A percentile compares a stretch with the other conserved stretches of the same genome.
Conservation (phyloP, 495 filamentous ascomycete genomes). For the Podospora tetraspora region DNA sequence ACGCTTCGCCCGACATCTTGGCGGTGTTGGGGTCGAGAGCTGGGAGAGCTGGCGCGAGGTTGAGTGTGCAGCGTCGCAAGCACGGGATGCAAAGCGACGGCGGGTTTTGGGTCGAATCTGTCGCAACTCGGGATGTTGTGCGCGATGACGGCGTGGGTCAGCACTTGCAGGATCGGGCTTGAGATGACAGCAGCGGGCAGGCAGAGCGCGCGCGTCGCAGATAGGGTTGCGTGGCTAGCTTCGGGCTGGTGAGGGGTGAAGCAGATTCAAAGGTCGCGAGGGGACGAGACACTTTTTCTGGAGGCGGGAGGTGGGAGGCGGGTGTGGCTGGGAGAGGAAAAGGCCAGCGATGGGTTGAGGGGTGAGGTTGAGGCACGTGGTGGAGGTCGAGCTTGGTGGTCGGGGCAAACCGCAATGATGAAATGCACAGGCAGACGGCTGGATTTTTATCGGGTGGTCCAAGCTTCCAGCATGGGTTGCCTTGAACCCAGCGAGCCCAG, state of each 20-base stretch:
- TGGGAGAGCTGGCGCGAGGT: not conserved
- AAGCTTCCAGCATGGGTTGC: slow-evolving; percentile 21
- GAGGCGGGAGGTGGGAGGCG: not conserved
- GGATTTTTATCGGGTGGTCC: slow-evolving; percentile 28
- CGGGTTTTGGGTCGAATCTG: not conserved
- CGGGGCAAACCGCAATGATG: slow-evolving; percentile 25
- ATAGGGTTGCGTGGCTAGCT: not conserved
- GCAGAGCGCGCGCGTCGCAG: not conserved
- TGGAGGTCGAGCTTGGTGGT: slow-evolving; percentile 22
- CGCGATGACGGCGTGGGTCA: slow-evolving; percentile 4
- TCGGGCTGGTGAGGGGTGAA: slow-evolving; percentile 4
- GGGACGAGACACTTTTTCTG: slow-evolving; percentile 1
- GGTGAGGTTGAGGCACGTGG: slow-evolving; percentile 23
- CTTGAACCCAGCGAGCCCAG: not conserved
- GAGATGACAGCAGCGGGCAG: not conserved
- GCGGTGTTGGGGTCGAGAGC: slow-evolving; percentile 18
- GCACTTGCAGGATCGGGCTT: not conserved
- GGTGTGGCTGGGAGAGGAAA: slow-evolving; percentile 16
- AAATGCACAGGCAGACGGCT: slow-evolving; percentile 21
- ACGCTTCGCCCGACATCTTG: slow-evolving; percentile 98
- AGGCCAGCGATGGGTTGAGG: slow-evolving; percentile 5
- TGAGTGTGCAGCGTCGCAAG: not conserved
- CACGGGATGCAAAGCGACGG: slow-evolving; percentile 3
- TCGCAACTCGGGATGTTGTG: slow-evolving; percentile 2
- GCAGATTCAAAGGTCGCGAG: not conserved